phyloP scores from a whole-genome alignment of 192 early-diverging fungal species.

The Coemansia sp. region DNA sequence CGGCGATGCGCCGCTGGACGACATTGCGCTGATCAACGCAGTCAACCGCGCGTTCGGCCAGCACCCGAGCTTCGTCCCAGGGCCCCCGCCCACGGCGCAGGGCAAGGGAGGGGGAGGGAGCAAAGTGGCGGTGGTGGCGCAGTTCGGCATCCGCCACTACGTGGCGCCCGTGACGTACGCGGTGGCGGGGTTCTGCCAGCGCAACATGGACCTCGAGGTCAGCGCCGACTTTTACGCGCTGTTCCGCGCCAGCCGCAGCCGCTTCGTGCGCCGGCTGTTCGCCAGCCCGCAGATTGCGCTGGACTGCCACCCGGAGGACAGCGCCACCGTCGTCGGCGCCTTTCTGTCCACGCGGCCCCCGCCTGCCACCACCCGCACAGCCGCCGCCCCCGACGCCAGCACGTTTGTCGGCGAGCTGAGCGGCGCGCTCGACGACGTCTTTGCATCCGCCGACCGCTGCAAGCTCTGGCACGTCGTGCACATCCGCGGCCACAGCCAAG shows the following conservation, averaged over 20 bases:
- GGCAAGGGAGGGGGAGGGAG: no score
- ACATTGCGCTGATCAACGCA: slow-evolving; percentile 43
- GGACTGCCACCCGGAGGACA: slow-evolving; percentile 78
- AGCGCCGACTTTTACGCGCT: slow-evolving; percentile 84
- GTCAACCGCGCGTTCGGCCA: slow-evolving; percentile 41
- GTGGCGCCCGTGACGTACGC: slow-evolving; percentile 66
- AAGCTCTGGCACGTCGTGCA: slow-evolving; percentile 85
- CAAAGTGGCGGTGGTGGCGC: no score
- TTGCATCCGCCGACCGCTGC: slow-evolving; percentile 76
- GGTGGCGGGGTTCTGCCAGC: slow-evolving; percentile 65
- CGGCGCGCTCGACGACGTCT: slow-evolving; percentile 76
- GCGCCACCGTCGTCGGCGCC: slow-evolving; percentile 77
- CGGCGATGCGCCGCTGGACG: slow-evolving; percentile 33
- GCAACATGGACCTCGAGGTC: slow-evolving; percentile 72
- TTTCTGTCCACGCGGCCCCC: slow-evolving; percentile 72
- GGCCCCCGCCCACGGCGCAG: slow-evolving; percentile 56
- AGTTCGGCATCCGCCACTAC: slow-evolving; percentile 86
- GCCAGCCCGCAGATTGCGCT: slow-evolving; percentile 70
- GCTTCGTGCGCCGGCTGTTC: slow-evolving; percentile 77
- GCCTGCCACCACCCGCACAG: slow-evolving; percentile 50
- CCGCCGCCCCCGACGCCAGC: slow-evolving; percentile 34
- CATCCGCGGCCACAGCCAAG: slow-evolving; percentile 72
- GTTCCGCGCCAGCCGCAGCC: slow-evolving; percentile 74
- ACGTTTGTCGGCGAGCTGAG: slow-evolving; percentile 61
- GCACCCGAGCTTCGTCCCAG: slow-evolving; percentile 26